These are phyloP conservation scores for Leersia perrieri DNA, from an alignment of 176 grass and related monocot species.

Conservation along the genomic window DNA sequence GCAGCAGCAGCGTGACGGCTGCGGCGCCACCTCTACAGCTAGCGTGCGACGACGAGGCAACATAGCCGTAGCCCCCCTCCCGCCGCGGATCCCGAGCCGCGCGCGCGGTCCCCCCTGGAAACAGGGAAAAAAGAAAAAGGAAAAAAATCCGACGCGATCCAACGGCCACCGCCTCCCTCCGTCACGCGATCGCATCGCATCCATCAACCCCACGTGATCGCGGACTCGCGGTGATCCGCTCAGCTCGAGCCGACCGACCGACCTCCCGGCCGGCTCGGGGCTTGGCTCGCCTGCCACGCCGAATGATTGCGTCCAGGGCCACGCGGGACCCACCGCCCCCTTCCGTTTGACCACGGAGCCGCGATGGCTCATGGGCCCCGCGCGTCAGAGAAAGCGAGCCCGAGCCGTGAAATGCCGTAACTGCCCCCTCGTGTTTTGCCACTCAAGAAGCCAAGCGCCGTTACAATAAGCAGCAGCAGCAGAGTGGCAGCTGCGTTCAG, in stretches of 20 bases:
- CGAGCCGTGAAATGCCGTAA: neutral
- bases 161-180: neutral
- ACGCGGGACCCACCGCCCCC: neutral
- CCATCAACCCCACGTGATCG: neutral
- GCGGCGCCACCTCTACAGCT: neutral
- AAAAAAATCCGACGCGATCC: neutral
- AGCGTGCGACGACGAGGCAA: neutral
- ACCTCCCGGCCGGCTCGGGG: too few species aligned
- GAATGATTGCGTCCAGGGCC: neutral
- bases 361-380: neutral
- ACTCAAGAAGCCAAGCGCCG: neutral
- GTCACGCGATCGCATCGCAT: neutral
- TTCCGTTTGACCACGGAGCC: conserved; percentile 25
- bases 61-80: neutral
- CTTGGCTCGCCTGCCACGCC: neutral
- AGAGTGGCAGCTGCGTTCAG: conserved; percentile 34
- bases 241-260: neutral
- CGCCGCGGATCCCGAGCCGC: conserved; percentile 22
- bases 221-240: neutral
- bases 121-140: neutral
- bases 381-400: neutral
- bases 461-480: neutral
- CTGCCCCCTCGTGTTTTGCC: neutral
- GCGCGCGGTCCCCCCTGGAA: conserved; percentile 5
- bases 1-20: neutral